These are phyloP conservation scores for Solanum hybrid DNA, from an alignment of 305 asterid genomes.

Conservation along the genomic window DNA sequence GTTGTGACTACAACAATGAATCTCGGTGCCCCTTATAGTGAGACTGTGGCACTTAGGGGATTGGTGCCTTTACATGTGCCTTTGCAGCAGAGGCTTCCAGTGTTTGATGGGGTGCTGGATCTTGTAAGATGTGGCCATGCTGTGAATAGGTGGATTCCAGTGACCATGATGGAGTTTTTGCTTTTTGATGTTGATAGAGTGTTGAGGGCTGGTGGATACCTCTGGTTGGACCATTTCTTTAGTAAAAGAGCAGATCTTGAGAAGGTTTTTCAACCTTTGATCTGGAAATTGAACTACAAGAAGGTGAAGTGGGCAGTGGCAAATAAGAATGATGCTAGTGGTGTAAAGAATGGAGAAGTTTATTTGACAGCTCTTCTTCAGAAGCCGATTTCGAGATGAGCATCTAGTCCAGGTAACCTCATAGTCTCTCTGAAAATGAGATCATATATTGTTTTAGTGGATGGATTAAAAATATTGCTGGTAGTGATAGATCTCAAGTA, in stretches of 20 bases:
- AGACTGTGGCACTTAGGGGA: slow-evolving; percentile 80
- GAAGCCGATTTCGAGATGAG: slow-evolving; percentile 61
- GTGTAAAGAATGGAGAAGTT: slow-evolving; percentile 83
- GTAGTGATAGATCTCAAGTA: neutral
- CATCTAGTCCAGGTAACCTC: slow-evolving; percentile 30
- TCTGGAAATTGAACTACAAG: slow-evolving; percentile 80
- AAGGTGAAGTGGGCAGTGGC: slow-evolving; percentile 95
- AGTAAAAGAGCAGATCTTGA: slow-evolving; percentile 75
- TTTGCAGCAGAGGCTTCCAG: slow-evolving; percentile 89
- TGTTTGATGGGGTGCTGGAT: slow-evolving; percentile 86
- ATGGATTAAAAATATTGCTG: neutral
- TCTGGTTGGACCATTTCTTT: slow-evolving; percentile 74
- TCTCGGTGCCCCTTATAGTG: slow-evolving; percentile 81
- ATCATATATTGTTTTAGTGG: neutral
- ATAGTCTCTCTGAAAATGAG: neutral
- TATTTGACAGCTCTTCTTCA: slow-evolving; percentile 86
- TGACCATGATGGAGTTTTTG: slow-evolving; percentile 70
- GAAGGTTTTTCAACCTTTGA: slow-evolving; percentile 59
- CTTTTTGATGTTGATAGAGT: slow-evolving; percentile 85
- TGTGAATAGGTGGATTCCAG: slow-evolving; percentile 89
- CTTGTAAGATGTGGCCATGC: slow-evolving; percentile 92
- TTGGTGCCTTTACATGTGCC: slow-evolving; percentile 79
- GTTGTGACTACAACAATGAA: slow-evolving; percentile 83
- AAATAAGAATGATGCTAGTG: slow-evolving; percentile 60
- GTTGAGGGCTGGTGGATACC: slow-evolving; percentile 83